phyloP scores from a whole-genome alignment of 139 green algal genomes.

The Chlamydomonas schloesseri region DNA sequence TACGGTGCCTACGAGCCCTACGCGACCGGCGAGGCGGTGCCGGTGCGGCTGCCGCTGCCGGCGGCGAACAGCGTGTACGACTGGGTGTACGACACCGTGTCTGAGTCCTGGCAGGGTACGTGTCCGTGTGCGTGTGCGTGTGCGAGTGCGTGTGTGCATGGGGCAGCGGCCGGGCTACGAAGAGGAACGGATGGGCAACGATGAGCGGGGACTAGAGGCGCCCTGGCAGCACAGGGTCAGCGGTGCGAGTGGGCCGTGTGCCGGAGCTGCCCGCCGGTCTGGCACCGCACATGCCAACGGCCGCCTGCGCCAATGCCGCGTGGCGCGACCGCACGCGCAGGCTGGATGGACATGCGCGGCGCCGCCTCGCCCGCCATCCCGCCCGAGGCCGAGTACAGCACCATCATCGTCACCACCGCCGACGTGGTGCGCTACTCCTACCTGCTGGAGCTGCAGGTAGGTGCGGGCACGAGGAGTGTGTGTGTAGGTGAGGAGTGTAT shows the following conservation, averaged over 20 bases:
- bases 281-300: no score
- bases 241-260: no score
- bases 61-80: conserved; percentile 67
- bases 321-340: not conserved
- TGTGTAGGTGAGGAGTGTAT: no score
- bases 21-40: conserved; percentile 7
- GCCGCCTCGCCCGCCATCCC: conserved; percentile 4
- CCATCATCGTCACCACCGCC: conserved; percentile 78
- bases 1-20: conserved; percentile 38
- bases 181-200: no score
- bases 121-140: no score
- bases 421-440: conserved; percentile 74
- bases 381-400: conserved; percentile 56
- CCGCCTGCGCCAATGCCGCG: no score
- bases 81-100: conserved; percentile 60
- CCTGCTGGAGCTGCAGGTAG: conserved; percentile 58
- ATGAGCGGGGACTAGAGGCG: no score
- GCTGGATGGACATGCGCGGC: conserved; percentile 64
- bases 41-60: conserved; percentile 32
- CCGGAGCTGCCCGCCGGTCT: no score
- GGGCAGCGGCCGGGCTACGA: no score
- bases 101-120: conserved; percentile 54
- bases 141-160: no score
- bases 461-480: conserved; percentile 17
- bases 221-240: no score